Percentiles rank a stretch among this genome's conserved stretches.
phyloP scores from a whole-genome alignment of 2,329 filamentous ascomycete genomes.

The Aureobasidium pullulans region DNA sequence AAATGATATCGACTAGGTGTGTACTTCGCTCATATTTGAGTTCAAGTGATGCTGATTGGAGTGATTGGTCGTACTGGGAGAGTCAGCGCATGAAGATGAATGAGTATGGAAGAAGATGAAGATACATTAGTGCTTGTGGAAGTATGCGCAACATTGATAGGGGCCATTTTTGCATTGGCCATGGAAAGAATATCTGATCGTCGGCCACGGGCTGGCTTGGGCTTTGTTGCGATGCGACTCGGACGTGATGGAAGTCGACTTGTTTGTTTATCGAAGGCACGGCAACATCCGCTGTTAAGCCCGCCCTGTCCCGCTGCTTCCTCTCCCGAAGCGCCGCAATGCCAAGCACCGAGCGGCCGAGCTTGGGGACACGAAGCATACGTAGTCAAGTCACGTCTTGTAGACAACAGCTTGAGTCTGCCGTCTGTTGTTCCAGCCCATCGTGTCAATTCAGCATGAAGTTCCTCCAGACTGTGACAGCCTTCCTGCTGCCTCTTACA shows the following conservation, averaged over 20 bases:
- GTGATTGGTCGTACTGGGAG: constrained; percentile 41
- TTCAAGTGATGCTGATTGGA: constrained; percentile 54
- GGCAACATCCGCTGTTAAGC: constrained; percentile 3
- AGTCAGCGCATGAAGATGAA: constrained; percentile 38
- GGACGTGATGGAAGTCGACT: not conserved
- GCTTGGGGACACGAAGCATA: constrained; percentile 9
- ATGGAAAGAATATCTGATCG: not conserved
- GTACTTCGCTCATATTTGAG: constrained; percentile 59
- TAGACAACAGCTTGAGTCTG: not conserved
- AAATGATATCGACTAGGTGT: constrained; percentile 59
- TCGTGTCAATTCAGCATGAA: constrained; percentile 47
- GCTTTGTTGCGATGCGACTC: not conserved
- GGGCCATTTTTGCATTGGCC: constrained; percentile 1
- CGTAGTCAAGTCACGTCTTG: not conserved
- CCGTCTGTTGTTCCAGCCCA: not conserved
- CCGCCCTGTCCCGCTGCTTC: not conserved
- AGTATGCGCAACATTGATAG: constrained; percentile 13
- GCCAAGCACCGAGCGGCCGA: constrained; percentile 7
- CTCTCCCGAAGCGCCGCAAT: not conserved
- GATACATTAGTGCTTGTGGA: constrained; percentile 17
- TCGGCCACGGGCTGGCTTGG: not conserved
- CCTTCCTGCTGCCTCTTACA: constrained; percentile 54
- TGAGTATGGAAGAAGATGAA: constrained; percentile 30
- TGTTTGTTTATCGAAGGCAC: constrained; percentile 9
- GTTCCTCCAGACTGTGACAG: constrained; percentile 56